phyloP scores from a whole-genome alignment of 495 filamentous ascomycete genomes.

The Podospora australis region DNA sequence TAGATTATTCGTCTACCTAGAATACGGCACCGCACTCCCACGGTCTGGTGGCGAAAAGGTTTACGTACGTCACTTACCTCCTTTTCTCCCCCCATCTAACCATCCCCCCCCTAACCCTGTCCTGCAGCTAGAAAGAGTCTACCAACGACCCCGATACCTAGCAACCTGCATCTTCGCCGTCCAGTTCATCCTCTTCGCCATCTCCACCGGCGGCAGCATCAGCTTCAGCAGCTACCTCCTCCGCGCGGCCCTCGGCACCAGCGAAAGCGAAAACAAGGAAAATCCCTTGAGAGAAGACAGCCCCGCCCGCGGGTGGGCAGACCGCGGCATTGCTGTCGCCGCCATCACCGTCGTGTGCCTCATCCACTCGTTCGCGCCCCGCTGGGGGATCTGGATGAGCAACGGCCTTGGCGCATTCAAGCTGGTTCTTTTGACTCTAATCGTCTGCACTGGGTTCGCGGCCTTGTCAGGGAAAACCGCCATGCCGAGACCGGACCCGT shows the following conservation, averaged over 20 bases:
- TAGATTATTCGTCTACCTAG: conserved; percentile 31
- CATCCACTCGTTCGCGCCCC: conserved; percentile 51
- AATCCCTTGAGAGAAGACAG: background rate
- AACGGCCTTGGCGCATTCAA: conserved; percentile 60
- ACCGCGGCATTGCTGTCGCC: conserved; percentile 26
- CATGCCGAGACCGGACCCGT: conserved; percentile 13
- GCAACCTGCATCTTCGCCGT: conserved; percentile 34
- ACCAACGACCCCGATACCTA: conserved; percentile 26
- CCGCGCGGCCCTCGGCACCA: conserved; percentile 12
- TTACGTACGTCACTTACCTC: conserved; percentile 17
- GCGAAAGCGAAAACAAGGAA: background rate
- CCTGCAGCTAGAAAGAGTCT: conserved; percentile 26
- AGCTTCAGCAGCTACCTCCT: conserved; percentile 30
- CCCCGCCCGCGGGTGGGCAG: conserved; percentile 27
- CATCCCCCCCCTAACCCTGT: background rate
- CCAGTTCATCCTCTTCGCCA: conserved; percentile 35
- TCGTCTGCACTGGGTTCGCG: conserved; percentile 54
- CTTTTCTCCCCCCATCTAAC: background rate
- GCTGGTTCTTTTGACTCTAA: conserved; percentile 52
- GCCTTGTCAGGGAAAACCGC: conserved; percentile 22
- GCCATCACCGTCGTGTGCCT: conserved; percentile 51
- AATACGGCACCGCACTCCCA: conserved; percentile 30
- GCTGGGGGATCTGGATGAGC: conserved; percentile 56
- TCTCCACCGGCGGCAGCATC: conserved; percentile 29
- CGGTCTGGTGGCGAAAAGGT: conserved; percentile 31